Evolutionary conservation across 106 monocot genomes (phyloP), one percentile per base, ranked within the genome.

Genomic region (Agapanthus africanus): DNA sequence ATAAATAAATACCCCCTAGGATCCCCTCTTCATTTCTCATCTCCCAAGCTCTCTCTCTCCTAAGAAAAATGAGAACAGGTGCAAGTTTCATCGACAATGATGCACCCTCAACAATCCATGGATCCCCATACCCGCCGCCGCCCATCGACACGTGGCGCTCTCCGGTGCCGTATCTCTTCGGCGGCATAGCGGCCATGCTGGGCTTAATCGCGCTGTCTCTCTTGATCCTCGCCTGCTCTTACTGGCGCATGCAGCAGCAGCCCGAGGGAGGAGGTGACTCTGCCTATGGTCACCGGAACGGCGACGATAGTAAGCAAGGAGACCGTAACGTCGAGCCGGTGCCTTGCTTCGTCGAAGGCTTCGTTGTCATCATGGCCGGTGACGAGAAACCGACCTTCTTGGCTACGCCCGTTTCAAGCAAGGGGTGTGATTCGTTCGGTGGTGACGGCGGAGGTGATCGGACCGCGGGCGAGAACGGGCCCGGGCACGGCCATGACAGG

Each of bases 101-200:
- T n/a, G n/a, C n/a, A n/a, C n/a, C n/a, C n/a, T n/a, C n/a, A n/a
- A n/a, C n/a, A n/a, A n/a, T n/a, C n/a, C n/a, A n/a, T n/a, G n/a
- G n/a, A n/a, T n/a, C n/a, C n/a, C n/a, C n/a, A n/a, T n/a, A n/a
- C n/a, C n/a, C n/a, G n/a, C n/a, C n/a, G n/a, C n/a, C 46, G 46
- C 46, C 13, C 2, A 47, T 47, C 13, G 46, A 47, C 46, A 47
- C 56, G 56, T 56, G 56, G 68, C 73, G 67, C 37, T 79, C 79
- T 16, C 79, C 79, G 67, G 73, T 79, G 73, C 79, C 79, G 63
- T 79, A 79, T 73, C 40, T 79, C 19, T 79, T 73, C 63, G 79
- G 73, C 7, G 79, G 79, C 8, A 32, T 79, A 15, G 79, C 79
- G 30, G 73, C 79, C 51, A 73, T 74, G 72, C 60, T 79, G 13